Conservation (phyloP, 75 land plant species). For the Larix kaempferi region DNA sequence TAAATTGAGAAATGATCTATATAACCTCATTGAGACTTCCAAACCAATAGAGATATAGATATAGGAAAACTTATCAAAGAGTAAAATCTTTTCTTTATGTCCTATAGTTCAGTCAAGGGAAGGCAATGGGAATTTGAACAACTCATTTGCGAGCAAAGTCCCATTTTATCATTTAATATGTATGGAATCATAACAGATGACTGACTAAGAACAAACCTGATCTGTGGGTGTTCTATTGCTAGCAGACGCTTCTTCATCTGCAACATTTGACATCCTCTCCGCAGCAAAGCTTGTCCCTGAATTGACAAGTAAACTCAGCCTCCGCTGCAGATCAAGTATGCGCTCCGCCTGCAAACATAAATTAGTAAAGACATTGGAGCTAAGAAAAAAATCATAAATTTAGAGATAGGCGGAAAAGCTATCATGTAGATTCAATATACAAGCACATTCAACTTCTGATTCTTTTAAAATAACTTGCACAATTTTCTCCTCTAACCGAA, state of each 20-base stretch:
- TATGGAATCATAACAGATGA: not conserved
- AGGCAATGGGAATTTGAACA: not conserved
- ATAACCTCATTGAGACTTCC: not conserved
- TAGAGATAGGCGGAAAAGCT: not conserved
- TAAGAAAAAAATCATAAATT: not conserved
- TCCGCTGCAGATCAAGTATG: slow-evolving; percentile 76
- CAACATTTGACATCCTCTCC: slow-evolving; percentile 20
- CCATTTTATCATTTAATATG: not conserved
- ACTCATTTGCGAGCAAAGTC: not conserved
- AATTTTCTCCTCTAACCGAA: too few relatives aligned
- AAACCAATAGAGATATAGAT: not conserved
- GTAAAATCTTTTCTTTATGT: not conserved
- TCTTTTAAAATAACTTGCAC: too few relatives aligned
- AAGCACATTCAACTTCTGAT: too few relatives aligned
- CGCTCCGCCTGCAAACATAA: slow-evolving; percentile 59
- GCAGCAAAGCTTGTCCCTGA: slow-evolving; percentile 16
- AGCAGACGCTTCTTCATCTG: slow-evolving; percentile 39
- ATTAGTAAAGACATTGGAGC: not conserved
- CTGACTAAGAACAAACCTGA: slow-evolving; percentile 49
- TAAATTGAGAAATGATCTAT: not conserved
- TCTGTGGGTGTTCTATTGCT: slow-evolving; percentile 49
- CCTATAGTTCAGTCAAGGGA: not conserved
- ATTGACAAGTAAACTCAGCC: slow-evolving; percentile 47
- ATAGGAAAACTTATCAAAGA: not conserved
- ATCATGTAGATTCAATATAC: not conserved